These are phyloP conservation scores for Starmera quercuum DNA, from an alignment of 805 yeast genomes.

Conservation along the genomic window DNA sequence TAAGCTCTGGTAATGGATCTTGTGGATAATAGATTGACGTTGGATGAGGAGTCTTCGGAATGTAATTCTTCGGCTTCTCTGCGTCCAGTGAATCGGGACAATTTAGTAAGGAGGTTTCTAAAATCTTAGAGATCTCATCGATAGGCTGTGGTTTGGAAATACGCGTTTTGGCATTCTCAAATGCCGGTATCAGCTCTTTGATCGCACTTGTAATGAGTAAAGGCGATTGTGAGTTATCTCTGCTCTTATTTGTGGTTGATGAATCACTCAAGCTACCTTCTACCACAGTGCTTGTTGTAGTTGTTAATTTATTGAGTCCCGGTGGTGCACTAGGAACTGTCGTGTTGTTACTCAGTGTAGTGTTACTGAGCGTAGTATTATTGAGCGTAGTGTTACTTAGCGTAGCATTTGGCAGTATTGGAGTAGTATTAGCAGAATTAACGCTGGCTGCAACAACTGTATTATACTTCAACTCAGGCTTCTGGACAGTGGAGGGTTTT, in stretches of 20 bases:
- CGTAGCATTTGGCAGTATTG: conserved; percentile 10
- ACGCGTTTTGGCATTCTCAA: conserved; percentile 29
- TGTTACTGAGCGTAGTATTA: conserved; percentile 7
- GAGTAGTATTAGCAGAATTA: conserved; percentile 11
- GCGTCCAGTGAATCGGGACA: conserved; percentile 94
- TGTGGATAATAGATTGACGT: conserved; percentile 87
- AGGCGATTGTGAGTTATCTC: background rate
- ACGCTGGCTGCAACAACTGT: conserved; percentile 28
- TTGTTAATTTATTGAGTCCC: conserved; percentile 1
- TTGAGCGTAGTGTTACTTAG: conserved; percentile 9
- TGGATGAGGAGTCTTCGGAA: conserved; percentile 79
- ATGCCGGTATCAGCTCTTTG: conserved; percentile 19
- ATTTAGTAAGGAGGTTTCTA: conserved; percentile 74
- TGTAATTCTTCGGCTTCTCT: conserved; percentile 65
- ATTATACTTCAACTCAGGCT: conserved; percentile 48
- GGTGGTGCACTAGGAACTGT: conserved; percentile 11
- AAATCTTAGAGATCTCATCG: conserved; percentile 43
- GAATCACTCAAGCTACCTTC: background rate
- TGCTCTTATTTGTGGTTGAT: background rate
- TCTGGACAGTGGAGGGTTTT: conserved; percentile 47
- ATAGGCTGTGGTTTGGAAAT: conserved; percentile 46
- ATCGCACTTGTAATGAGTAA: conserved; percentile 5
- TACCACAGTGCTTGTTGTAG: background rate
- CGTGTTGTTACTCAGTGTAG: conserved; percentile 9
- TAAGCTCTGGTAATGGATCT: conserved; percentile 51